Evolutionary conservation across 169 alveolate species (phyloP).

Genomic region (Plasmodium gonderi): DNA sequence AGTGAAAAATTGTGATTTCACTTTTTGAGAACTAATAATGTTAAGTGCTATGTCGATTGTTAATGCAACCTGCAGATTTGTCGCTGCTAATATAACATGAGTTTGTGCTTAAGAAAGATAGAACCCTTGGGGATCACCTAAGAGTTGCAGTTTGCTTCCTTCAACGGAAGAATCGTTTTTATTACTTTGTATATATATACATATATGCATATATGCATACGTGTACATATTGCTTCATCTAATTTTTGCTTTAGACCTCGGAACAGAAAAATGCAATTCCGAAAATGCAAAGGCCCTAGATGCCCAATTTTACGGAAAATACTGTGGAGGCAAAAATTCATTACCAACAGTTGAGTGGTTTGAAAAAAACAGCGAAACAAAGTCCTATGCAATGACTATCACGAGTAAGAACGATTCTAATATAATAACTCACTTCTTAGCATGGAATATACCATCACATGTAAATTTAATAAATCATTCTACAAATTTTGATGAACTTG

Average conservation of each 20-base stretch:
- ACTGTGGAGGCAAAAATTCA: constrained; percentile 47
- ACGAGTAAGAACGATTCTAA: constrained; percentile 6
- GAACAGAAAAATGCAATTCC: constrained; percentile 22
- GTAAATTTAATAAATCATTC: constrained; percentile 29
- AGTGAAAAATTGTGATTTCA: neutral
- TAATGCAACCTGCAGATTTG: too few relatives aligned
- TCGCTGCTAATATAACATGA: too few relatives aligned
- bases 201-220: neutral
- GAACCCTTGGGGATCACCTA: neutral
- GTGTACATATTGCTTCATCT: neutral
- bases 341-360: constrained; percentile 49
- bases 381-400: constrained; percentile 50
- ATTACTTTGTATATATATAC: neutral
- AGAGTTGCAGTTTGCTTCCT: neutral
- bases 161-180: neutral
- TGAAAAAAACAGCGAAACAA: constrained; percentile 36
- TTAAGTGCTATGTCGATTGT: neutral
- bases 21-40: neutral
- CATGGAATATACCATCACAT: constrained; percentile 60
- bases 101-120: neutral
- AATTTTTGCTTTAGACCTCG: neutral
- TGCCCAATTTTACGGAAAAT: constrained; percentile 9
- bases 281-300: constrained; percentile 22
- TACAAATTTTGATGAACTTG: constrained; percentile 20
- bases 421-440: constrained; percentile 15